Base-by-base conservation (phyloP, 495 filamentous ascomycete species). In the Penicillium odoratum region DNA sequence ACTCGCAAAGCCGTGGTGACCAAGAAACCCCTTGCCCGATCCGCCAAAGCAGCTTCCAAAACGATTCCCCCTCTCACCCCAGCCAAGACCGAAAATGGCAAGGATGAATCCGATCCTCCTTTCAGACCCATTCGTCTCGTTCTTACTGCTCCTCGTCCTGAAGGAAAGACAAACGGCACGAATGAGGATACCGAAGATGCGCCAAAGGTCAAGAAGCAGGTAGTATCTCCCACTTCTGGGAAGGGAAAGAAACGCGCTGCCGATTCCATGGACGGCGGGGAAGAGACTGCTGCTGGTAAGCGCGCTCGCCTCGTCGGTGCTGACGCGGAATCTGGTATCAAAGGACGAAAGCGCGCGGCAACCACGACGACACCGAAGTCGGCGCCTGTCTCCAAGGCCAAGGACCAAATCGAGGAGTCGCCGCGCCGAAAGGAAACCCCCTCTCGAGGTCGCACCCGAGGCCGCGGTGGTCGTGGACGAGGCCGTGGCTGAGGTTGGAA, bases 181-280 rank as follows among this genome's bases (percentile, higher is more conserved):
- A n/a, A 25, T 4, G 29, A 30, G 15, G 29, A 34, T 7, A 10
- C 48, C 18, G 30, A 34, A 2, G 30, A 34, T 9, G 26, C 29
- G 18, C 28, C 48, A 33, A 34, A 21, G 33, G 13, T 7, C 25
- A n/a, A 51, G 16, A 34, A 34, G 29, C 33, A 34, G 7, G n/a
- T 7, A 0, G 33, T 5, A 40, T n/a, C 38, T n/a, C 21, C 30
- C 11, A 34, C 33, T 1, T 36, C 33, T 36, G 8, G 29, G 6
- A 59, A 59, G 51, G 56, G 43, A 18, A 54, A 54, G 45, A 59
- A 59, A 29, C 28, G 51, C 49, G 46, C 36, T 43, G 51, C 57
- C 29, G 45, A 48, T 42, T 40, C 30, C 4, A 26, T 34, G 15
- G 51, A 55, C 15, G 46, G 43, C 1, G 48, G 6, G 2, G 30